Percentiles rank a stretch among this genome's conserved stretches.
These are phyloP conservation scores for Mortierella alpina DNA, from an alignment of 192 early-diverging fungal species.

Conservation along the genomic window DNA sequence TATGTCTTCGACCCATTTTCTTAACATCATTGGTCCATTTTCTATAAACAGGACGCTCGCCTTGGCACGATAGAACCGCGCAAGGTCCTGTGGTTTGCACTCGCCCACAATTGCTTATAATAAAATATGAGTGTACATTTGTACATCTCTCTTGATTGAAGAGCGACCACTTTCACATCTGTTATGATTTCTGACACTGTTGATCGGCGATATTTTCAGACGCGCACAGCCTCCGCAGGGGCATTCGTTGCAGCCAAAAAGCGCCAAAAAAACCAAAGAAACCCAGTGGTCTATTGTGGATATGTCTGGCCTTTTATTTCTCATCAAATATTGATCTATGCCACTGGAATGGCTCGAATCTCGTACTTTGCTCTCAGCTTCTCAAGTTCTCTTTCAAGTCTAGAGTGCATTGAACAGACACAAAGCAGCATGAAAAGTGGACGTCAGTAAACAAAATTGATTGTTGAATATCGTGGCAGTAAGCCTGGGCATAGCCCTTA, in stretches of 20 bases:
- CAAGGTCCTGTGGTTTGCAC: too few species aligned
- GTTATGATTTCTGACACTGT: too few species aligned
- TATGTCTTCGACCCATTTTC: too few species aligned
- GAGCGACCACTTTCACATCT: too few species aligned
- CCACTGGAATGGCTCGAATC: conserved; percentile 26
- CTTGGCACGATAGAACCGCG: too few species aligned
- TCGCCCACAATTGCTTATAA: too few species aligned
- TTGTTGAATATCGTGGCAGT: neutral
- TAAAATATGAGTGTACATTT: too few species aligned
- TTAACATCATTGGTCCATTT: too few species aligned
- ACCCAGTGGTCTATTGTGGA: neutral
- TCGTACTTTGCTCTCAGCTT: conserved; percentile 50
- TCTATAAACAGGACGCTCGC: too few species aligned
- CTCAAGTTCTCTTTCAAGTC: conserved; percentile 54
- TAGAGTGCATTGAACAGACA: neutral
- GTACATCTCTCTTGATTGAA: too few species aligned
- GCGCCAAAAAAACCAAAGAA: neutral
- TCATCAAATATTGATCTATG: conserved; percentile 9
- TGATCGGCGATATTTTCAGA: too few species aligned
- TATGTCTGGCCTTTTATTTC: neutral
- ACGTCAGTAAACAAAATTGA: neutral
- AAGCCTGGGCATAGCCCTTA: neutral
- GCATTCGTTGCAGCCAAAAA: neutral
- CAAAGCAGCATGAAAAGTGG: neutral
- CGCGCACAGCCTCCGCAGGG: neutral